These are phyloP conservation scores for Leccinum proliferum DNA, from an alignment of 1,284 basidiomycete species.

Conservation along the genomic window DNA sequence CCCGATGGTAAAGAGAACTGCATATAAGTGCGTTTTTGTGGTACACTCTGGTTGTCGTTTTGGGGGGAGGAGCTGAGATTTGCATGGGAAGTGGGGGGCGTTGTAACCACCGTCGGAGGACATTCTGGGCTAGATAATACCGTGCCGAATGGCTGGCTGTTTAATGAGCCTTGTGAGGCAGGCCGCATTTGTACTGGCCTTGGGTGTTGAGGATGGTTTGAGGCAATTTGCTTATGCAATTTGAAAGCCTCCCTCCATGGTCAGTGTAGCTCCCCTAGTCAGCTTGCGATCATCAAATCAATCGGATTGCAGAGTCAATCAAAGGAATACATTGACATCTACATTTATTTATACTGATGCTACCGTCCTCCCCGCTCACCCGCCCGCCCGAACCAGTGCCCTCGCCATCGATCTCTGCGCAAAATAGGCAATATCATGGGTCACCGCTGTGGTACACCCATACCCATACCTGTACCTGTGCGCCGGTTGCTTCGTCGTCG, in stretches of 20 bases:
- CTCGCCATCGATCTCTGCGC: too few species aligned
- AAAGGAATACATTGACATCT: not conserved
- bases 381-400: too few species aligned
- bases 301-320: not conserved
- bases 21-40: not conserved
- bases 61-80: not conserved
- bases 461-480: too few species aligned
- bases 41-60: not conserved
- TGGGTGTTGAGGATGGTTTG: too few species aligned
- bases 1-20: not conserved
- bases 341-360: not conserved
- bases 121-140: not conserved
- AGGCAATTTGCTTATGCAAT: too few species aligned
- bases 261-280: too few species aligned
- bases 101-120: not conserved
- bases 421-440: too few species aligned
- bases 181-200: too few species aligned
- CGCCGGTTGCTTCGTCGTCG: too few species aligned
- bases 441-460: too few species aligned
- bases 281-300: too few species aligned
- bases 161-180: not conserved
- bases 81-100: not conserved
- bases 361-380: not conserved
- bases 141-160: not conserved
- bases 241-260: too few species aligned